A percentile compares a stretch with the other conserved stretches of the same genome.
Evolutionary conservation across 2,329 filamentous ascomycete genomes (phyloP).

Genomic region (Trichoderma pleuroti): DNA sequence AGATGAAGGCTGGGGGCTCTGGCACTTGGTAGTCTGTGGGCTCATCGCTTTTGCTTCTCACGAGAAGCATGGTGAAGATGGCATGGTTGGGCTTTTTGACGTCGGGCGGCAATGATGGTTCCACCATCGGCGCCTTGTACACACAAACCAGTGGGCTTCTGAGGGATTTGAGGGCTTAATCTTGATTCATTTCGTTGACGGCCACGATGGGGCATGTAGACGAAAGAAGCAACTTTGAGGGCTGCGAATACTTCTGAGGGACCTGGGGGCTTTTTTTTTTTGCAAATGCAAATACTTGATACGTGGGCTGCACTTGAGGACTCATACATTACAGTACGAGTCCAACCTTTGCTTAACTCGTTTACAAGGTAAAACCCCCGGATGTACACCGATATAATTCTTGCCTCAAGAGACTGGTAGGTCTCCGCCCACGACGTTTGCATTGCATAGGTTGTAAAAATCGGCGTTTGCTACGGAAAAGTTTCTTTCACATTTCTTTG

Average conservation of each 20-base stretch:
- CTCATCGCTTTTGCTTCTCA: constrained; percentile 33
- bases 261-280: constrained; percentile 35
- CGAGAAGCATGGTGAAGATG: constrained; percentile 19
- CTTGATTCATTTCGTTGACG: constrained; percentile 29
- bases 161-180: constrained; percentile 39
- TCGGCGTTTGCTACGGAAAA: constrained; percentile 16
- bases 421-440: constrained; percentile 17
- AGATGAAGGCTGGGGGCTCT: constrained; percentile 58
- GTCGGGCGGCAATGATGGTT: constrained; percentile 28
- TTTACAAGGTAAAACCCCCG: constrained; percentile 11
- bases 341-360: constrained; percentile 4
- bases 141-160: constrained; percentile 35
- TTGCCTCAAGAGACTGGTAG: constrained; percentile 18
- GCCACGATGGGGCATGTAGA: constrained; percentile 15
- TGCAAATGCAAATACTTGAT: constrained; percentile 25
- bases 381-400: constrained; percentile 13
- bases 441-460: constrained; percentile 17
- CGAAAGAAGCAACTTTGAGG: constrained; percentile 33
- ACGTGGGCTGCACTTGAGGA: constrained; percentile 9
- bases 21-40: constrained; percentile 36
- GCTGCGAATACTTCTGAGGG: constrained; percentile 37
- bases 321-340: neutral
- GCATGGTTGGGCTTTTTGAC: constrained; percentile 34
- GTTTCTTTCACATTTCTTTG: neutral
- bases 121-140: constrained; percentile 26